phyloP scores from a whole-genome alignment of 2,329 filamentous ascomycete species.

The Colletotrichum euphorbiae region DNA sequence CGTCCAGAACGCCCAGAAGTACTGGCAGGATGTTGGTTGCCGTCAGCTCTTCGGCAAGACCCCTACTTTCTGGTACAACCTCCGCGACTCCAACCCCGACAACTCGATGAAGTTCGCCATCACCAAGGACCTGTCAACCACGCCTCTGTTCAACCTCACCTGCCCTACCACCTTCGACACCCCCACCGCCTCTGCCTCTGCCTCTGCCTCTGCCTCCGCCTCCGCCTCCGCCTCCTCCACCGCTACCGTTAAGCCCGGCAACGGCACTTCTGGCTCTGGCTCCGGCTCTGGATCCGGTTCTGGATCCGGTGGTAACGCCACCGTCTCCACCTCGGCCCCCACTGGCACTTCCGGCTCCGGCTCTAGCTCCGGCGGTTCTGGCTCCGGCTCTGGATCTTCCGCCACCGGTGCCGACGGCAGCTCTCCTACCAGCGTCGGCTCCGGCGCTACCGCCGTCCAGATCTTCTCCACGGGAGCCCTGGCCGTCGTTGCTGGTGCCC shows the following conservation, averaged over 20 bases:
- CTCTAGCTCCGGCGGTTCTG: conserved; percentile 17
- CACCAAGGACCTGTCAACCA: conserved; percentile 64
- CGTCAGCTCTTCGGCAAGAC: conserved; percentile 65
- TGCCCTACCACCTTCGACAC: conserved; percentile 60
- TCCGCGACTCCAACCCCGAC: conserved; percentile 70
- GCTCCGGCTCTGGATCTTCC: conserved; percentile 40
- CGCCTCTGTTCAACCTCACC: conserved; percentile 63
- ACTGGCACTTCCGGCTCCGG: conserved; percentile 39
- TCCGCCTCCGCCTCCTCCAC: conserved; percentile 41
- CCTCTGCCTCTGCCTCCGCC: conserved; percentile 42
- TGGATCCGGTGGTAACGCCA: conserved; percentile 41
- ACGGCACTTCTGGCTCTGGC: conserved; percentile 41
- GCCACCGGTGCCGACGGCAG: conserved; percentile 19
- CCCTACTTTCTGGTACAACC: conserved; percentile 71
- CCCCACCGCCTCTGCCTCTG: conserved; percentile 43
- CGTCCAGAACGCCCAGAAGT: conserved; percentile 69
- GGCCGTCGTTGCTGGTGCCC: conserved; percentile 39
- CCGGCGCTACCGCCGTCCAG: conserved; percentile 29
- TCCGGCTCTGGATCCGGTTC: conserved; percentile 23
- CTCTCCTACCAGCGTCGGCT: conserved; percentile 21
- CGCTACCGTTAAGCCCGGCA: conserved; percentile 33
- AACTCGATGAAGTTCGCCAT: conserved; percentile 70
- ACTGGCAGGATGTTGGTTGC: conserved; percentile 73
- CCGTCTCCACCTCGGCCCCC: conserved; percentile 37
- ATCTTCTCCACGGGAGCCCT: conserved; percentile 39